These are phyloP conservation scores for Berberis vulgaris DNA, from an alignment of 164 flowering plant species.

Conservation along the genomic window DNA sequence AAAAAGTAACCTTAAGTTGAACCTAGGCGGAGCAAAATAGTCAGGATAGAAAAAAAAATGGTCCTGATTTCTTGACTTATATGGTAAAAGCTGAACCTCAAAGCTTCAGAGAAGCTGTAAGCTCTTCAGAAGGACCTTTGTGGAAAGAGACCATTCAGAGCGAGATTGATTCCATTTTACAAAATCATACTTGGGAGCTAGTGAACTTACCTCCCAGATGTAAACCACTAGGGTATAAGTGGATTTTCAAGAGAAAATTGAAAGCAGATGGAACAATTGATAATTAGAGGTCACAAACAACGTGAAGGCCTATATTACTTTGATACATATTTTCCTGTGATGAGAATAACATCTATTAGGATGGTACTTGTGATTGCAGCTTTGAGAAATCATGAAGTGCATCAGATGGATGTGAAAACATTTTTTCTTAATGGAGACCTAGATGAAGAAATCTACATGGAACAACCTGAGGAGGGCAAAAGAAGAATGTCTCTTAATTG, in stretches of 20 bases:
- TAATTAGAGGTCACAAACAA: background rate
- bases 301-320: background rate
- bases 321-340: background rate
- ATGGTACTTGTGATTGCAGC: background rate
- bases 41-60: background rate
- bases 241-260: too few relatives aligned
- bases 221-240: too few relatives aligned
- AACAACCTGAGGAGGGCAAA: conserved; percentile 1
- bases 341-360: conserved; percentile 1
- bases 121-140: background rate
- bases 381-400: background rate
- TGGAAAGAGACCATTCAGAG: conserved; percentile 5
- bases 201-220: too few relatives aligned
- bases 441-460: background rate
- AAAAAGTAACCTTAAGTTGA: background rate
- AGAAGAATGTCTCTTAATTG: background rate
- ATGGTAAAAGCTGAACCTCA: background rate
- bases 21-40: background rate
- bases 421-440: background rate
- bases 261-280: background rate
- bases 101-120: too few relatives aligned
- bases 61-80: background rate
- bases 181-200: conserved; percentile 3
- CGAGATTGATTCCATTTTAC: conserved; percentile 3
- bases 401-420: conserved; percentile 2